Evolutionary conservation across 164 flowering plant species (phyloP).

Genomic region (Annona squamosa): DNA sequence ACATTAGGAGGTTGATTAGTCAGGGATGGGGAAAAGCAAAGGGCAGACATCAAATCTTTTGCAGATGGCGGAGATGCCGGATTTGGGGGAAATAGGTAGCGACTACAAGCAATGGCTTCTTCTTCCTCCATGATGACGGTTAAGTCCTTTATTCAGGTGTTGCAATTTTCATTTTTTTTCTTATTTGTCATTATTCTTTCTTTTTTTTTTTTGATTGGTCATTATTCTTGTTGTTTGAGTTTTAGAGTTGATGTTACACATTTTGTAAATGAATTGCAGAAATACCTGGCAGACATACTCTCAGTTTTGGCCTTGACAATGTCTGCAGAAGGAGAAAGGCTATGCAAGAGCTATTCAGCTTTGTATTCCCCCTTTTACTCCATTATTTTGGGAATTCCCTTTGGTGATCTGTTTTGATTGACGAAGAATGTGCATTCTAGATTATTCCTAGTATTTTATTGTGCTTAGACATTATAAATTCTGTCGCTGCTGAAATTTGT

Average conservation of each 20-base stretch:
- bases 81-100: too few relatives aligned
- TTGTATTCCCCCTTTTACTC: neutral
- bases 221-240: too few relatives aligned
- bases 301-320: slow-evolving; percentile 96
- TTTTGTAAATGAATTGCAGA: slow-evolving; percentile 39
- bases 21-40: too few relatives aligned
- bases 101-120: too few relatives aligned
- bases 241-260: neutral
- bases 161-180: neutral
- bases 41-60: too few relatives aligned
- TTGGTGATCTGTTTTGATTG: neutral
- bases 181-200: neutral
- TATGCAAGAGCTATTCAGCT: slow-evolving; percentile 20
- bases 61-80: too few relatives aligned
- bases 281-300: slow-evolving; percentile 82
- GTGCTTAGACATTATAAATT: too few relatives aligned
- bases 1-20: too few relatives aligned
- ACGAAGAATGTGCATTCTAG: neutral
- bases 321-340: slow-evolving; percentile 97
- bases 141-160: neutral
- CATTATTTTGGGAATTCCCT: neutral
- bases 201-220: too few relatives aligned
- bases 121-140: too few relatives aligned
- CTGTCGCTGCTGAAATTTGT: neutral
- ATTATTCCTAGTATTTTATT: neutral